These are phyloP conservation scores for Flaveria sonorensis DNA, from an alignment of 129 eudicot species.

Conservation along the genomic window DNA sequence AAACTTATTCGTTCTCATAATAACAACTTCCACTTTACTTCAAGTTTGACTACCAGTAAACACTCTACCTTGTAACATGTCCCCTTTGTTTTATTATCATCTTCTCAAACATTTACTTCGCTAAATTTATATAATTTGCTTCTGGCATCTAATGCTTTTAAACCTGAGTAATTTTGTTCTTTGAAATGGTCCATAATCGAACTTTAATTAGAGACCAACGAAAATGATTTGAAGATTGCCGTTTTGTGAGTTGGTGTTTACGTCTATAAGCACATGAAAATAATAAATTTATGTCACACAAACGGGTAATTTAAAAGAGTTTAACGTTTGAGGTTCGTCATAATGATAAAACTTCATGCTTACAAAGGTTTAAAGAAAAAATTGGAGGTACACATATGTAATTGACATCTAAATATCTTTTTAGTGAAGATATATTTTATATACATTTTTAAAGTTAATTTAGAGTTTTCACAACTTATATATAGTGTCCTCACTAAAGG, in stretches of 20 bases:
- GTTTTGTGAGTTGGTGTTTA: background rate
- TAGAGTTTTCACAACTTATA: background rate
- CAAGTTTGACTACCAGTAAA: constrained; percentile 6
- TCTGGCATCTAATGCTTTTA: background rate
- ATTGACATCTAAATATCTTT: background rate
- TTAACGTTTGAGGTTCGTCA: background rate
- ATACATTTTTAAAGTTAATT: too few species aligned
- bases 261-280: too few species aligned
- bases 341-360: background rate
- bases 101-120: background rate
- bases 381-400: background rate
- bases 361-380: background rate
- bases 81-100: constrained; percentile 18
- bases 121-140: background rate
- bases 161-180: too few species aligned
- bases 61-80: background rate
- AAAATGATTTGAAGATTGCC: too few species aligned
- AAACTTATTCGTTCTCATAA: constrained; percentile 25
- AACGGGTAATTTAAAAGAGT: too few species aligned
- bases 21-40: constrained; percentile 25
- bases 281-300: too few species aligned
- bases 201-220: too few species aligned
- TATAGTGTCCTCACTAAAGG: background rate
- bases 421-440: background rate
- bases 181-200: too few species aligned